A percentile compares a stretch with the other conserved stretches of the same genome.
phyloP scores from a whole-genome alignment of 176 grass and related monocot genomes.

The Thalia dealbata region DNA sequence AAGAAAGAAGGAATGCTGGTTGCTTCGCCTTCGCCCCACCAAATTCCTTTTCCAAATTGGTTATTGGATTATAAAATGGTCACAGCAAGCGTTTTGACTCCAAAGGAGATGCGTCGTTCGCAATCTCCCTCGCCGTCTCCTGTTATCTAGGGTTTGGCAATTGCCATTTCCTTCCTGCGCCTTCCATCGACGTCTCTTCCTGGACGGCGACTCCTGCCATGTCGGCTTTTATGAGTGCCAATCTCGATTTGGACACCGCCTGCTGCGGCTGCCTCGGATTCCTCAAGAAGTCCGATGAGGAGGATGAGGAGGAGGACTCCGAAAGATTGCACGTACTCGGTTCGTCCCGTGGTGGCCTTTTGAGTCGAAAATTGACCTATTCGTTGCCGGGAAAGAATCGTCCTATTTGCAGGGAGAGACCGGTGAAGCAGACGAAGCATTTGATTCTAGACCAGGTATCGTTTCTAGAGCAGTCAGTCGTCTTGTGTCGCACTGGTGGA shows the following conservation, averaged over 20 bases:
- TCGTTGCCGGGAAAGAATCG: background rate
- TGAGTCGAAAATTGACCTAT: background rate
- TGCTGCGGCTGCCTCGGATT: constrained; percentile 14
- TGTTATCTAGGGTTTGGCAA: background rate
- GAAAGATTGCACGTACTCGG: background rate
- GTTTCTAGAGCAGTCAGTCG: background rate
- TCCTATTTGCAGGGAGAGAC: constrained; percentile 5
- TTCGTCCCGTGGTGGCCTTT: background rate
- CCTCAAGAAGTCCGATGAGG: constrained; percentile 1
- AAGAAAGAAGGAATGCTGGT: too few species aligned
- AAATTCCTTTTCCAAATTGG: too few species aligned
- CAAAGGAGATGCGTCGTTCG: background rate
- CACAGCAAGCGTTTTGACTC: too few species aligned
- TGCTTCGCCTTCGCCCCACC: too few species aligned
- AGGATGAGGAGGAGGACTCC: background rate
- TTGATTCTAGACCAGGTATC: constrained; percentile 4
- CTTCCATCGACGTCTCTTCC: background rate
- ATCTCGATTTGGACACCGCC: background rate
- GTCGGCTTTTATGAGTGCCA: constrained; percentile 10
- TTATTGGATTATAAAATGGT: too few species aligned
- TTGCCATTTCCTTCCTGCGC: background rate
- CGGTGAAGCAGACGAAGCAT: constrained; percentile 14
- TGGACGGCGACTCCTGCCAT: background rate
- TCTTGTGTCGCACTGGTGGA: too few species aligned
- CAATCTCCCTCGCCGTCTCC: background rate